These are phyloP conservation scores for Cynara cardunculus DNA, from an alignment of 129 eudicot species.

Conservation along the genomic window DNA sequence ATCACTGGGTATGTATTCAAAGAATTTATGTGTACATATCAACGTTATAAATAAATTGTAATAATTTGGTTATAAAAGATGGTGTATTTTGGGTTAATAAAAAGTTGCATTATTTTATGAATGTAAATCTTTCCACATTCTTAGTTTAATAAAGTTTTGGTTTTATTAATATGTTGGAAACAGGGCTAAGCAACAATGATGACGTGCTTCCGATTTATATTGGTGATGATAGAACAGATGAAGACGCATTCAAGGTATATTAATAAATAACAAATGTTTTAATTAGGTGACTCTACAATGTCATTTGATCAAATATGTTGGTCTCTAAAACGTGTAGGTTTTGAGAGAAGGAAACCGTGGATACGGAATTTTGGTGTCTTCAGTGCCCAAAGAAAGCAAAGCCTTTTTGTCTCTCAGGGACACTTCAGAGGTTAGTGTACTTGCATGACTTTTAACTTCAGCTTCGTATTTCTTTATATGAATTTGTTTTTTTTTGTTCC, in stretches of 20 bases:
- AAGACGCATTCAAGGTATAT: conserved; percentile 91
- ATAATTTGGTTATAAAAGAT: no score
- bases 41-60: no score
- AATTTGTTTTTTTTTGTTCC: neutral
- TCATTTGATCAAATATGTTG: neutral
- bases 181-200: conserved; percentile 53
- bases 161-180: neutral
- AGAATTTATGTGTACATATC: neutral
- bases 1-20: conserved; percentile 58
- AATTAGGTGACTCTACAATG: neutral
- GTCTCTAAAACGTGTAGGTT: conserved; percentile 32
- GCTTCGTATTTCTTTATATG: neutral
- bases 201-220: conserved; percentile 86
- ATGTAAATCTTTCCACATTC: neutral
- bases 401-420: conserved; percentile 68
- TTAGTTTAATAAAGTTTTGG: conserved; percentile 2
- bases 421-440: conserved; percentile 28
- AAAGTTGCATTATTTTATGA: neutral
- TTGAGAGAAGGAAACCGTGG: conserved; percentile 57
- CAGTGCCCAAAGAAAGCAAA: conserved; percentile 66
- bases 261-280: neutral
- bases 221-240: conserved; percentile 92
- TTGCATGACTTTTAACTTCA: neutral
- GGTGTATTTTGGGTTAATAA: neutral
- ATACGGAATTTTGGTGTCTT: conserved; percentile 64